Evolutionary conservation across 495 filamentous ascomycete species (phyloP), one percentile per base, ranked within the genome.

Genomic region (Friedmanniomyces endolithicus): DNA sequence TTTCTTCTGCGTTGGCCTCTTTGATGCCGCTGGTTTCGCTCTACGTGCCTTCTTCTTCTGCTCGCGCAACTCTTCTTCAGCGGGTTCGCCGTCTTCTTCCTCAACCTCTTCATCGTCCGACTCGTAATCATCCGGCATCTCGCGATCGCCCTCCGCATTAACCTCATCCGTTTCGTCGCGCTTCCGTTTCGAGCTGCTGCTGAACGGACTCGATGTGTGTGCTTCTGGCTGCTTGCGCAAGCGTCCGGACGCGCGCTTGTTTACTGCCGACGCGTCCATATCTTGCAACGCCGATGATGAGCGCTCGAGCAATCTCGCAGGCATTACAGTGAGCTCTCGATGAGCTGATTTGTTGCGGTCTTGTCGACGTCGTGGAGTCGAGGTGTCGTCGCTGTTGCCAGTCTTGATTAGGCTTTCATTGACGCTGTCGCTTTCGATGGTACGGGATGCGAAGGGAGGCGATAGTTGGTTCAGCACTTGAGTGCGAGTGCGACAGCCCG

Each of bases 1-100:
- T 68, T 85, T 94, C 71, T 92, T 94, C 3, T 72, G 68, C 14
- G 79, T 78, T 2, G 83, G 82, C 63, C 81, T 83, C 62, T 71
- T 77, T 7, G 46, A 22, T 22, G 55, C 29, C 3, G 74, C 50
- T 54, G 73, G 67, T 29, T 74, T 66, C 43, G 70, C 56, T 64
- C 67, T 71, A 64, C 67, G 70, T 52, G 69, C 67, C 44, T 72
- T 74, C 63, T 70, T 75, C 63, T 67, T 67, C 70, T 72, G 74
- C 67, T 75, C 82, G 59, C 78, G 73, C 23, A 82, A 39, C 65
- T 83, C 82, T 61, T 86, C 83, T 65, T 84, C 81, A 56, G 85
- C 84, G 8, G 80, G 73, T 53, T 73, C 72, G 8, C 62, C 68
- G 16, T 65, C 68, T 20, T 51, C 60, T 48, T 60, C 53, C 24